Conservation (phyloP, 495 filamentous ascomycete genomes). For the Tuber indicum region DNA sequence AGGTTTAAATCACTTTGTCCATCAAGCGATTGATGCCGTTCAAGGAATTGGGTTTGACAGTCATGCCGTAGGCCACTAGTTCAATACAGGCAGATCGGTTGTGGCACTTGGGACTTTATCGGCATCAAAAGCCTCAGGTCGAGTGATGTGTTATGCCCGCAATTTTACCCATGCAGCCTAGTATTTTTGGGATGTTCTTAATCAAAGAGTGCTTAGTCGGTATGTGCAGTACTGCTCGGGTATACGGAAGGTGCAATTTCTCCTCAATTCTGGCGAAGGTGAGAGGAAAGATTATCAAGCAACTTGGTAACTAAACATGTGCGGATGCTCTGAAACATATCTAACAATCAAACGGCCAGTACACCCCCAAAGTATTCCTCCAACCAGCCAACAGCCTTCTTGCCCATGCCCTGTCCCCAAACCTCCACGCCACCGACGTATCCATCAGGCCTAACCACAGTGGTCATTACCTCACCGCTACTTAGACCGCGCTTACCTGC, state of each 20-base stretch:
- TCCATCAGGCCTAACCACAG: slow-evolving; percentile 59
- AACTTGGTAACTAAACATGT: not conserved
- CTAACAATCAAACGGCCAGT: slow-evolving; percentile 39
- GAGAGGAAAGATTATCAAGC: not conserved
- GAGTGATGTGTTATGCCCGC: not conserved
- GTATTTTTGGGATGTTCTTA: not conserved
- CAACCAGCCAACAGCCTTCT: slow-evolving; percentile 51
- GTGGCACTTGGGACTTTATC: too few species aligned
- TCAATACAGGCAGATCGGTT: too few species aligned
- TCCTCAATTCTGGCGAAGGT: not conserved
- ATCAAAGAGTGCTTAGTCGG: not conserved
- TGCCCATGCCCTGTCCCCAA: slow-evolving; percentile 45
- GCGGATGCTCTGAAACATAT: not conserved
- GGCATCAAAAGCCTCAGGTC: too few species aligned
- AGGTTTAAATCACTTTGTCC: too few species aligned
- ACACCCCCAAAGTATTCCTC: slow-evolving; percentile 57
- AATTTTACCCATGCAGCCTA: not conserved
- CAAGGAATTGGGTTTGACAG: not conserved
- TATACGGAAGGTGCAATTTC: not conserved
- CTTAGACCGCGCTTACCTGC: slow-evolving; percentile 48
- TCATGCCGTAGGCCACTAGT: not conserved
- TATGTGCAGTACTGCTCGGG: not conserved
- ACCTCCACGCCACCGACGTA: slow-evolving; percentile 57
- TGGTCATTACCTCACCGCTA: slow-evolving; percentile 51
- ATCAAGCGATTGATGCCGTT: not conserved